Evolutionary conservation across 768 basidiomycete genomes (phyloP), one percentile per base, ranked within the genome.

Genomic region (Chalciporus piperatus): DNA sequence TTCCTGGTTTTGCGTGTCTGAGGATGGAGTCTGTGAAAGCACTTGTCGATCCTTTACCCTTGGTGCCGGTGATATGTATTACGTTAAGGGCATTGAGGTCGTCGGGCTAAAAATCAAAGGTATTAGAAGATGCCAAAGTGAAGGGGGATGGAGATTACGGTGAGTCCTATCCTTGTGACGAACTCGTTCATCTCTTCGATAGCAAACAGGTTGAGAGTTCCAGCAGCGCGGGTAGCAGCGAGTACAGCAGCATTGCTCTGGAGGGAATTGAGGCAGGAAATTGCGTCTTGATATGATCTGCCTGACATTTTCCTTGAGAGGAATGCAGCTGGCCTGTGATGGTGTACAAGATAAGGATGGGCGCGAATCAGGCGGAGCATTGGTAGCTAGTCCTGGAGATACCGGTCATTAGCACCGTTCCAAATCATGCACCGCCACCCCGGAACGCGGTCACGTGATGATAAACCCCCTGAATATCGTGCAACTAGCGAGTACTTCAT

Each of bases 31-130:
- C 88, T 4, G 83, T 81, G 62, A 98, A 98, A 8, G 97, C 96
- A 57, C 90, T 92, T 1, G 97, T 94, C 3, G 96, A 98, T 7
- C 96, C 96, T 68, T 99, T 99, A 30, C 96, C 96, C 72, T 99
- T 99, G 4, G 97, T 98, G 4, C 96, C 96, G 9, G 96, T 95
- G 58, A 99, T 84, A 74, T 99, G 96, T 42, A 98, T 82, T 51
- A 96, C 92, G 68, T 98, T 96, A 48, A 99, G 75, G 20, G 73
- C 71, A 65, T 98, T 94, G 39, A 99, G 78, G 56, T 95, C 86
- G 51, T 82, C 75, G 38, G 89, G 80, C 94, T 97, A 60, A 41
- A 39, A 51, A 35, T 9, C 14, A 27, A 51, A 38, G 54, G 47
- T 42, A 63, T 56, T 43, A 60, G 47, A 45, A 27, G 27, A 20